Percentiles rank a stretch among this genome's conserved stretches.
Evolutionary conservation across 331 rosid genomes (phyloP).

Genomic region (Pyrus hybrid): DNA sequence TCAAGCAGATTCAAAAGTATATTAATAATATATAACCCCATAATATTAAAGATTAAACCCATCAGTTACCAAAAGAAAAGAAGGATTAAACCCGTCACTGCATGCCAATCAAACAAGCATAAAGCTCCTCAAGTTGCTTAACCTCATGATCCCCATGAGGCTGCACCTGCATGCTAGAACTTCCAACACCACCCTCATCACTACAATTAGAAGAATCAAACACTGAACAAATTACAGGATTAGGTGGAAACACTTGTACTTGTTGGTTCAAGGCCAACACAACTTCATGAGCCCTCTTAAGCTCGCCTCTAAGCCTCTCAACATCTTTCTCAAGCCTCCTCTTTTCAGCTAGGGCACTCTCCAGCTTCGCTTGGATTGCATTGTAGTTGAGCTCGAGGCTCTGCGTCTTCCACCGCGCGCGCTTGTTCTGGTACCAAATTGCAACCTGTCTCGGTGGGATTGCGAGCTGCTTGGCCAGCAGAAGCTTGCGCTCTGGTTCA

Average conservation of each 20-base stretch:
- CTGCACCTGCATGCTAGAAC: slow-evolving; percentile 14
- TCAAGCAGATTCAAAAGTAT: neutral
- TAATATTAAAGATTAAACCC: neutral
- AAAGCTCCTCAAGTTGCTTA: slow-evolving; percentile 4
- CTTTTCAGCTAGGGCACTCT: slow-evolving; percentile 39
- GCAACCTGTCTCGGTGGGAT: slow-evolving; percentile 54
- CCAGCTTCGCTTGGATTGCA: slow-evolving; percentile 32
- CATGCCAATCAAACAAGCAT: slow-evolving; percentile 15
- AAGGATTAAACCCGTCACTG: neutral
- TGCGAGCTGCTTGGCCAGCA: slow-evolving; percentile 44
- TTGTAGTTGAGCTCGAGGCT: slow-evolving; percentile 39
- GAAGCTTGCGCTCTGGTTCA: slow-evolving; percentile 35
- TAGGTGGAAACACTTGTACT: neutral
- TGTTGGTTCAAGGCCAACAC: slow-evolving; percentile 13
- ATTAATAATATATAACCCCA: neutral
- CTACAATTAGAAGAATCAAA: slow-evolving; percentile 6
- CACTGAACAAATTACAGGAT: slow-evolving; percentile 12
- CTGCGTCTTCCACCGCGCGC: slow-evolving; percentile 57
- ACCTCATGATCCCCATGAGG: neutral
- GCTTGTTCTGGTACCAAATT: slow-evolving; percentile 61
- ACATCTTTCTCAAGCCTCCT: slow-evolving; percentile 43
- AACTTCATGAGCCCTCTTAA: slow-evolving; percentile 31
- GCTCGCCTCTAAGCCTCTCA: slow-evolving; percentile 38
- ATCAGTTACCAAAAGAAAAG: neutral
- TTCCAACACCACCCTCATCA: slow-evolving; percentile 15